Percentiles rank a stretch among this genome's conserved stretches.
Conservation (phyloP, 1,139 yeast genomes). For the Magnusiomyces suaveolens region DNA sequence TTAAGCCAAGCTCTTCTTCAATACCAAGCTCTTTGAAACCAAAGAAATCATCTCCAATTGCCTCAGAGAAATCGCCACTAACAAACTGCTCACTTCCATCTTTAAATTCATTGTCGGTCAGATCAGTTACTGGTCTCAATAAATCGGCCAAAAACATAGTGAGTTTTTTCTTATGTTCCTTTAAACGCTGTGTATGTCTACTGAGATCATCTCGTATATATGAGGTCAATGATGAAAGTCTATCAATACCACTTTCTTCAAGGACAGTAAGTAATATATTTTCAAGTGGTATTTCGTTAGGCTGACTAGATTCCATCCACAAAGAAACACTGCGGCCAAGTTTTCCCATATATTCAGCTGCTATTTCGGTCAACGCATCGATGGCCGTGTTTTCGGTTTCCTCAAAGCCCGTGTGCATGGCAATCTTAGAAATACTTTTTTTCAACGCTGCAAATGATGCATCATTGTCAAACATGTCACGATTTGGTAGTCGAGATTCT, state of each 20-base stretch:
- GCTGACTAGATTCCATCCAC: conserved; percentile 38
- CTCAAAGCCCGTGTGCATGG: conserved; percentile 93
- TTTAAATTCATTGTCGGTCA: conserved; percentile 67
- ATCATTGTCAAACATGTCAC: conserved; percentile 47
- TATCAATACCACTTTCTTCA: conserved; percentile 74
- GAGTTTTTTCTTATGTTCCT: conserved; percentile 57
- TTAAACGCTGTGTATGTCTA: conserved; percentile 59
- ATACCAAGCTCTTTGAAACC: conserved; percentile 91
- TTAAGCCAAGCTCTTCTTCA: conserved; percentile 83
- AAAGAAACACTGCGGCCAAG: conserved; percentile 60
- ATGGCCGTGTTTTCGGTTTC: conserved; percentile 69
- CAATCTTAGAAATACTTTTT: conserved; percentile 63
- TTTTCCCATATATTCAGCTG: conserved; percentile 69
- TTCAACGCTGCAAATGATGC: conserved; percentile 59
- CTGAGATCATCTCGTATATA: conserved; percentile 66
- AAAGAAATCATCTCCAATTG: conserved; percentile 85
- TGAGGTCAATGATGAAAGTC: conserved; percentile 65
- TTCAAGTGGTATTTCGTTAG: conserved; percentile 31
- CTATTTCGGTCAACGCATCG: conserved; percentile 71
- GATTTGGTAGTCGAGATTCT: conserved; percentile 61
- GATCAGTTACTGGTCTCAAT: conserved; percentile 63
- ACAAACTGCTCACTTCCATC: conserved; percentile 91
- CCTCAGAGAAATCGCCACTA: conserved; percentile 89
- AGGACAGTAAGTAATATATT: conserved; percentile 55
- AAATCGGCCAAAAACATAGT: conserved; percentile 71